Base-by-base conservation (phyloP, 1,284 basidiomycete species). In the Pterulicium gracile region DNA sequence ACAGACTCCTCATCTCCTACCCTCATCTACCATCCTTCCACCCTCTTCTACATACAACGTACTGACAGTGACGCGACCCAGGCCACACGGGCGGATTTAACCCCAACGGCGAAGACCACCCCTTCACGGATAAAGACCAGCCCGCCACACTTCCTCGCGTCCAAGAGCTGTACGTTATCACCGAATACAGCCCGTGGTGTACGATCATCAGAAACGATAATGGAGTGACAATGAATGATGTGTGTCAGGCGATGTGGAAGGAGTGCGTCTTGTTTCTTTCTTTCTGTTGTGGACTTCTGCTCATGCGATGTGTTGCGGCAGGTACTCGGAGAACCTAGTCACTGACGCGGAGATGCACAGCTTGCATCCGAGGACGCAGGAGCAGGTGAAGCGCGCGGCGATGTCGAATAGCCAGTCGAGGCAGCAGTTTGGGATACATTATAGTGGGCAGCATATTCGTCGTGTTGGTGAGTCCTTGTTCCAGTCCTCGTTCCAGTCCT, bases 131-230 rank as follows among this genome's bases (percentile, higher is more conserved):
- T 34, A 83, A 81, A 56, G 79, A 85, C 54, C 79, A 88, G 58
- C 83, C 85, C 0, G 86, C 87, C 18, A 88, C 85, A 1, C 65
- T 88, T 20, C 87, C 86, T 1, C 77, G 86, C 40, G 79, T 88
- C n/a, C 65, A 68, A 19, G 77, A 84, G 53, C 63, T 89, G 49
- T 75, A 83, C 52, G 69, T 89, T 51, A 80, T 89, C 58, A 79
- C 78, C n/a, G 72, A 78, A 42, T 62, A 70, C 35, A 79, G 75
- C 42, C 86, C 86, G 1, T 89, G 86, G 86, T 87, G 85, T 58
- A 86, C 84, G 7, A 77, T 79, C 49, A 70, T 89, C 41, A 76
- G 69, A 57, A 88, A 85, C 55, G 76, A 81, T 7, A 60, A 64
- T 1, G 86, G 86, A 0, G 84, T 89, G 7, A 87, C 82, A 1